Evolutionary conservation across 2,329 filamentous ascomycete genomes (phyloP).

Genomic region (Phialophora macrospora): DNA sequence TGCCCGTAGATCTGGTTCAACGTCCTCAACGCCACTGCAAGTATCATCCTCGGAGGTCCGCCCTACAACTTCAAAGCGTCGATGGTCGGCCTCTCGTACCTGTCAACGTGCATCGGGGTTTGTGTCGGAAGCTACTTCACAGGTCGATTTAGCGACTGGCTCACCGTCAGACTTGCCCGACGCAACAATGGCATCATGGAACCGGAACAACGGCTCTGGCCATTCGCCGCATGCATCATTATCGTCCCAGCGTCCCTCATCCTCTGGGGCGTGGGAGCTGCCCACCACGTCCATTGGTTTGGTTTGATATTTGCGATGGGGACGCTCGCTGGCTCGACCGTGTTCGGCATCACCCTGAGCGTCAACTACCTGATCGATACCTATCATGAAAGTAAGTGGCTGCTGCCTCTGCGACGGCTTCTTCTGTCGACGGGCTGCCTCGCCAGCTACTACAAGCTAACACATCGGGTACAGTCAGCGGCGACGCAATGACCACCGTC

Average conservation of each 20-base stretch:
- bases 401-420: neutral
- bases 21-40: constrained; percentile 51
- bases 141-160: constrained; percentile 40
- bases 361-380: constrained; percentile 57
- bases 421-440: neutral
- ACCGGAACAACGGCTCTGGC: constrained; percentile 41
- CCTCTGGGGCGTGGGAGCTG: constrained; percentile 59
- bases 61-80: constrained; percentile 48
- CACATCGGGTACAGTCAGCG: constrained; percentile 44
- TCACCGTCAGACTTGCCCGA: constrained; percentile 38
- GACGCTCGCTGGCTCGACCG: constrained; percentile 52
- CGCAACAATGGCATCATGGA: constrained; percentile 41
- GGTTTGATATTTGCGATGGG: constrained; percentile 57
- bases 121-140: constrained; percentile 32
- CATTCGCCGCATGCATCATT: constrained; percentile 45
- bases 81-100: constrained; percentile 49
- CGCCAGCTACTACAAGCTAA: neutral
- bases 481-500: constrained; percentile 57
- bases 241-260: constrained; percentile 54
- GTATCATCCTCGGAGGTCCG: constrained; percentile 45
- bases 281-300: constrained; percentile 55
- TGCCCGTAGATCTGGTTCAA: constrained; percentile 48
- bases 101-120: constrained; percentile 40
- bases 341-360: constrained; percentile 52
- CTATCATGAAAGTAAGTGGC: constrained; percentile 48